These are phyloP conservation scores for Termitomyces sp. DNA, from an alignment of 1,284 basidiomycete species.

Conservation along the genomic window DNA sequence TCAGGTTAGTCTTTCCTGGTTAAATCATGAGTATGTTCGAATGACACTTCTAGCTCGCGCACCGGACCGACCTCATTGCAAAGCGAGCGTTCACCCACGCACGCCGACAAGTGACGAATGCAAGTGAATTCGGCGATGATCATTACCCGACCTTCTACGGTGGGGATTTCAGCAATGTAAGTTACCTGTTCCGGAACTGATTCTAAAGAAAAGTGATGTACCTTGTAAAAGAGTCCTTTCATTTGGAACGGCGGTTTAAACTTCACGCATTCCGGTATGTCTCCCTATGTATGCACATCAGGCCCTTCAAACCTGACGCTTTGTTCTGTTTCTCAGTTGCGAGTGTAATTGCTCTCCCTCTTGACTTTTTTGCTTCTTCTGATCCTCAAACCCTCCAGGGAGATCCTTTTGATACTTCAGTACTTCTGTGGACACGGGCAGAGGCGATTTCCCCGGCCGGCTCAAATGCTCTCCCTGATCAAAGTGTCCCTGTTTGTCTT, in stretches of 20 bases:
- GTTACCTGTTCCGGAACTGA: background rate
- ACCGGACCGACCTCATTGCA: background rate
- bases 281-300: background rate
- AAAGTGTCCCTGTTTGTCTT: constrained; percentile 55
- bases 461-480: constrained; percentile 32
- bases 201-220: background rate
- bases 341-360: background rate
- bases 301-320: background rate
- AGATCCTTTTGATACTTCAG: constrained; percentile 56
- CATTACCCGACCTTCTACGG: background rate
- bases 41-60: background rate
- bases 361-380: background rate
- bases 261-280: background rate
- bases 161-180: background rate
- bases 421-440: constrained; percentile 60
- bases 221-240: background rate
- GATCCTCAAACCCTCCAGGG: constrained; percentile 28
- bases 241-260: background rate
- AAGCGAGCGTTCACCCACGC: background rate
- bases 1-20: constrained; percentile 10
- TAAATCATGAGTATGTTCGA: background rate
- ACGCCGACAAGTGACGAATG: background rate
- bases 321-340: background rate
- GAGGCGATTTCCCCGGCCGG: constrained; percentile 34
- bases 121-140: background rate